phyloP scores from a whole-genome alignment of 345 rosid species.

The Microthlaspi erraticum region DNA sequence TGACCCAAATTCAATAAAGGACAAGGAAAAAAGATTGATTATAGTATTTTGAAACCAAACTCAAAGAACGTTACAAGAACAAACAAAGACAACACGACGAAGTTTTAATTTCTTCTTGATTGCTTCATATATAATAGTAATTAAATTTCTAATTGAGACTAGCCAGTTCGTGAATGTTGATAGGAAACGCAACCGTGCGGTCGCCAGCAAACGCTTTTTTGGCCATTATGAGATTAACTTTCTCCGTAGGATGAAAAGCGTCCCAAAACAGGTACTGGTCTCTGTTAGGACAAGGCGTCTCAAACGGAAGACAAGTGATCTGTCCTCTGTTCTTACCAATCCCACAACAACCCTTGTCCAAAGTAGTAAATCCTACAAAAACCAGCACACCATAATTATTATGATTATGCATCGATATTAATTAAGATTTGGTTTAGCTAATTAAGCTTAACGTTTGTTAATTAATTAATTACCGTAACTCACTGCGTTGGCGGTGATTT shows the following conservation, averaged over 20 bases:
- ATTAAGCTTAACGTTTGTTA: not conserved
- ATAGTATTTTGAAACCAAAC: constrained; percentile 7
- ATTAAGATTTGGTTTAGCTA: not conserved
- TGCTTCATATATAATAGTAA: not conserved
- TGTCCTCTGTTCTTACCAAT: constrained; percentile 89
- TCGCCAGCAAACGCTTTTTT: constrained; percentile 75
- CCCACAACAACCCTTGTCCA: constrained; percentile 87
- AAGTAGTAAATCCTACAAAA: constrained; percentile 66
- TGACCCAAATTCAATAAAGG: too few relatives aligned
- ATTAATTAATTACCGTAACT: constrained; percentile 66
- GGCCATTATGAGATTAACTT: constrained; percentile 79
- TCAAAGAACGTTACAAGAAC: constrained; percentile 7
- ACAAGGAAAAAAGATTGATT: not conserved
- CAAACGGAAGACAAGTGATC: constrained; percentile 90
- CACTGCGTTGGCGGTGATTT: constrained; percentile 56
- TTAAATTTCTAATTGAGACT: constrained; percentile 42
- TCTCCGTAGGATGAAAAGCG: constrained; percentile 93
- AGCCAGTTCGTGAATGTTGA: constrained; percentile 81
- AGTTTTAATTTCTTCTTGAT: constrained; percentile 1
- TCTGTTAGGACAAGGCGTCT: constrained; percentile 79
- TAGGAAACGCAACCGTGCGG: constrained; percentile 59
- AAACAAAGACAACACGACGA: not conserved
- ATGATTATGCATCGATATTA: not conserved
- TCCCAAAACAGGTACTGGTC: constrained; percentile 89
- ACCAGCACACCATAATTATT: not conserved